Base-by-base conservation (phyloP, 2,329 filamentous ascomycete genomes). In the Cytospora schulzeri region DNA sequence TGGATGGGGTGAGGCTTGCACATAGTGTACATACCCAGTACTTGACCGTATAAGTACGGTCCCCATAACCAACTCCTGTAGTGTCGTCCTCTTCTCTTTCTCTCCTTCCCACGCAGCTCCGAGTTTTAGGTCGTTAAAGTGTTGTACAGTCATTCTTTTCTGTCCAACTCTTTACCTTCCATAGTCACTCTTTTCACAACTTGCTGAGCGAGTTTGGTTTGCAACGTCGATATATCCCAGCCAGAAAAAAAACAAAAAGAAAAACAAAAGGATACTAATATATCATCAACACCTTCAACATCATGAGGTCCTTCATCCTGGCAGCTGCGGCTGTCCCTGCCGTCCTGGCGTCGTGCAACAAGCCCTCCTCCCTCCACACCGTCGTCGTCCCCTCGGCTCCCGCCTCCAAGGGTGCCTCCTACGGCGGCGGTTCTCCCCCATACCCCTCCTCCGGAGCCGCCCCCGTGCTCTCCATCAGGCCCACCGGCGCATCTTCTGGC, bases 251-350 rank as follows among this genome's bases (percentile, higher is more conserved):
- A n/a, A 11, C 19, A 7, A 9, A n/a, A 45, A n/a, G 11, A n/a
- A 9, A 22, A n/a, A 22, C 9, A 45, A 2, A 1, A 38, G 35
- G 8, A 38, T 15, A 38, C 35, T 38, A 38, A 14, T 38, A 48
- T 28, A 19, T 38, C 15, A 38, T 14, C 22, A n/a, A 15, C 60
- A 45, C n/a, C 52, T n/a, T 41, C 29, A 28, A 38, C 7, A 29
- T 5, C 29, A 61, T 62, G 60, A 62, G 22, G 60, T 50, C 52
- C 22, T 35, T 56, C 41, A 28, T 62, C 26, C 19, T 62, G 29
- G 53, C 38, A 19, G 61, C 53, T 35, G 64, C 35, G n/a, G 64
- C 57, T 7, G 19, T 57, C 24, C 57, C 62, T 14, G 57, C 53
- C 7, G 57, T 57, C 17, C 45, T 63, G 41, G 57, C 61, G 26